Conservation (phyloP, 1,139 yeast species). For the Spathaspora sp. region DNA sequence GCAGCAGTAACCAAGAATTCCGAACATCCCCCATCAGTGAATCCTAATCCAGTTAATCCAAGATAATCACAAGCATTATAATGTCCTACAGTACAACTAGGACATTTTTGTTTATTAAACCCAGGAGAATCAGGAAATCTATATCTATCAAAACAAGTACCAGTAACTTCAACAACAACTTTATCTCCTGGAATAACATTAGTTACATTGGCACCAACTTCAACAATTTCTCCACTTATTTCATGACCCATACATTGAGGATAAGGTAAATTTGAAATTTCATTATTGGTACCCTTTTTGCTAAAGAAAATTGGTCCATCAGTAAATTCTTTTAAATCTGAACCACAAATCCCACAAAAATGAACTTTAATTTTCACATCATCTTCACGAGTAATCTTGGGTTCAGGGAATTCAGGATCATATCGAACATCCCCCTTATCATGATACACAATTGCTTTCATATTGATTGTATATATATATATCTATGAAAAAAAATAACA, state of each 20-base stretch:
- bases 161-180: slow-evolving; percentile 53
- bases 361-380: slow-evolving; percentile 52
- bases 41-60: slow-evolving; percentile 46
- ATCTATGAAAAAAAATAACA: too few species aligned
- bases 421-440: slow-evolving; percentile 50
- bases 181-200: slow-evolving; percentile 40
- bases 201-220: slow-evolving; percentile 19
- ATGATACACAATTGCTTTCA: slow-evolving; percentile 57
- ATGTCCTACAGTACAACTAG: slow-evolving; percentile 41
- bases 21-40: slow-evolving; percentile 45
- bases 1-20: slow-evolving; percentile 40
- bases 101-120: slow-evolving; percentile 30
- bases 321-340: slow-evolving; percentile 54
- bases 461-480: slow-evolving; percentile 21
- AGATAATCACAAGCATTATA: slow-evolving; percentile 48
- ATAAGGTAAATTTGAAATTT: slow-evolving; percentile 19
- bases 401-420: slow-evolving; percentile 42
- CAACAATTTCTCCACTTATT: slow-evolving; percentile 46
- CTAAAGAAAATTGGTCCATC: slow-evolving; percentile 53
- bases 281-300: slow-evolving; percentile 18
- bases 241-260: slow-evolving; percentile 50
- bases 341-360: slow-evolving; percentile 61
- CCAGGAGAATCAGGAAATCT: slow-evolving; percentile 28
- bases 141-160: slow-evolving; percentile 45
- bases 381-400: slow-evolving; percentile 38